Percentiles rank a stretch among this genome's conserved stretches.
Evolutionary conservation across 257 asterid species (phyloP).

Genomic region (Fraxinus anomala): DNA sequence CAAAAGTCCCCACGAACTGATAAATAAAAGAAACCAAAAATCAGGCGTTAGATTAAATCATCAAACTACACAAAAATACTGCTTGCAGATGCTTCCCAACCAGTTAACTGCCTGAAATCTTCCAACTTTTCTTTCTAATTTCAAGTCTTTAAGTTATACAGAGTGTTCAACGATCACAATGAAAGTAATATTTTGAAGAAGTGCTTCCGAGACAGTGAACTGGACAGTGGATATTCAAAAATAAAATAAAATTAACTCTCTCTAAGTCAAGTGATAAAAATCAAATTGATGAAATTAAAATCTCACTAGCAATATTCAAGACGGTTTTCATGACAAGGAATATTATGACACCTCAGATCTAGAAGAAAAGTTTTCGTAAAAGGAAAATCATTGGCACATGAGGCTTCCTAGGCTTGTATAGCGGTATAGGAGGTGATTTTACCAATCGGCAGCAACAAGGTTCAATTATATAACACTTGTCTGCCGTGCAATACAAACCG

Average conservation of each 20-base stretch:
- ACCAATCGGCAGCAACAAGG: background rate
- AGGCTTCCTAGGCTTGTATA: background rate
- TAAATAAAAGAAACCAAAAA: constrained; percentile 26
- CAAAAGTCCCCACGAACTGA: constrained; percentile 83
- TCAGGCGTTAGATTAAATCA: constrained; percentile 17
- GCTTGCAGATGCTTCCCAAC: background rate
- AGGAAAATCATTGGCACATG: background rate
- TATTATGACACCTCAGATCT: background rate
- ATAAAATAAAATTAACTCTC: background rate
- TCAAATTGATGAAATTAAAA: background rate
- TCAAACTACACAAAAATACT: constrained; percentile 5
- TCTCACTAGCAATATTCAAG: background rate
- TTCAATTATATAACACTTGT: background rate
- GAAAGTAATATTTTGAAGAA: background rate
- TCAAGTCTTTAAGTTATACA: background rate
- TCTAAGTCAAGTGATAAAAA: background rate
- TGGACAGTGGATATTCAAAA: background rate
- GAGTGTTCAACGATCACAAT: background rate
- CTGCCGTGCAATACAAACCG: background rate
- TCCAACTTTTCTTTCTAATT: background rate
- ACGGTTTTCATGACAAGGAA: background rate
- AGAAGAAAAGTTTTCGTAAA: background rate
- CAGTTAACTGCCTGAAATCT: constrained; percentile 4
- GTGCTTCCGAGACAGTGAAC: no score
- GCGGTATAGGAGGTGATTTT: background rate